These are phyloP conservation scores for Pharus latifolius DNA, from an alignment of 176 grass and related monocot genomes.

Conservation along the genomic window DNA sequence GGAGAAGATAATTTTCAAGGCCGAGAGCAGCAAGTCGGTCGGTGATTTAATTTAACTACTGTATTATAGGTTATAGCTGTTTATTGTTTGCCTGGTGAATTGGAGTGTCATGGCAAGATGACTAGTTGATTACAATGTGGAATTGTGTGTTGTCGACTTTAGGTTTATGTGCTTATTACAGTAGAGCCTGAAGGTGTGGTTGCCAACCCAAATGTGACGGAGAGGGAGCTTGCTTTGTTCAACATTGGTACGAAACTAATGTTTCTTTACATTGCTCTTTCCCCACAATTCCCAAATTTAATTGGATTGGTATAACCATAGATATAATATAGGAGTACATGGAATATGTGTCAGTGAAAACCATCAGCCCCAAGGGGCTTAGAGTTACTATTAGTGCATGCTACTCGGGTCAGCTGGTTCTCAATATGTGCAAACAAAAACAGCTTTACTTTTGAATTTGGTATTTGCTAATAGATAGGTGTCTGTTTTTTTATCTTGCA, in stretches of 20 bases:
- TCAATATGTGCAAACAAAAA: too few relatives aligned
- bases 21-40: conserved; percentile 34
- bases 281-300: neutral
- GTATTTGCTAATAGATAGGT: too few relatives aligned
- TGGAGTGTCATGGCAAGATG: neutral
- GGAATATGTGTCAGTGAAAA: too few relatives aligned
- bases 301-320: too few relatives aligned
- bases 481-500: too few relatives aligned
- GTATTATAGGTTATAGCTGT: too few relatives aligned
- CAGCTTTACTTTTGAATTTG: too few relatives aligned
- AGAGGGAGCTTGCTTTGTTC: conserved; percentile 65
- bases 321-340: too few relatives aligned
- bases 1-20: conserved; percentile 84
- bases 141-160: neutral
- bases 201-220: conserved; percentile 32
- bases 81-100: neutral
- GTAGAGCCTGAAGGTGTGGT: conserved; percentile 68
- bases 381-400: too few relatives aligned
- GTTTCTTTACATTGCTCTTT: neutral
- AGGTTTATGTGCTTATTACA: conserved; percentile 67
- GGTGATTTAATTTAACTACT: neutral
- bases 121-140: neutral
- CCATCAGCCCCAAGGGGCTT: too few relatives aligned
- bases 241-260: conserved; percentile 55
- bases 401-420: too few relatives aligned